Evolutionary conservation across 2,329 filamentous ascomycete genomes (phyloP).

Genomic region (Cercospora sojina): DNA sequence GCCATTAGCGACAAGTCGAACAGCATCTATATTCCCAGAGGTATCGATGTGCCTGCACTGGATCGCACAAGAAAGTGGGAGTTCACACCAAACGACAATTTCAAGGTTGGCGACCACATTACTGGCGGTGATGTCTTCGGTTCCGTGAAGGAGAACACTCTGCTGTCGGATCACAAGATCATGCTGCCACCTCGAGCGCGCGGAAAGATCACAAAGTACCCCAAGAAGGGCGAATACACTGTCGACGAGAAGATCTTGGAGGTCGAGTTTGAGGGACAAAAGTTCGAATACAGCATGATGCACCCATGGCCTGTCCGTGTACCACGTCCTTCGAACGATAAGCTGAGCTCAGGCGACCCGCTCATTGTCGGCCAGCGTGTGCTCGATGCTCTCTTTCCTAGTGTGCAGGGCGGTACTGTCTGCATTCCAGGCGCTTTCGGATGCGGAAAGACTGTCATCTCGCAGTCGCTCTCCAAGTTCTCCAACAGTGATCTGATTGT

Average conservation of each 20-base stretch:
- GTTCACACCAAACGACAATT: conserved; percentile 70
- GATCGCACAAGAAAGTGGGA: conserved; percentile 95
- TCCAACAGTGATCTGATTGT: conserved; percentile 99
- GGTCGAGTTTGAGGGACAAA: conserved; percentile 95
- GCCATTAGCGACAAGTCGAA: conserved; percentile 74
- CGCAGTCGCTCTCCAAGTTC: conserved; percentile 97
- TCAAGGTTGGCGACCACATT: conserved; percentile 96
- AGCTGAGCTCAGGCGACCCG: conserved; percentile 81
- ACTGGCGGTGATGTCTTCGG: conserved; percentile 96
- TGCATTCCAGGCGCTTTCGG: conserved; percentile 98
- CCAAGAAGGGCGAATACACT: conserved; percentile 86
- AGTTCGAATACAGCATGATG: conserved; percentile 96
- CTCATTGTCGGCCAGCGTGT: conserved; percentile 97
- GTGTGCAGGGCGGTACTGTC: conserved; percentile 94
- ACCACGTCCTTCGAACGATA: conserved; percentile 87
- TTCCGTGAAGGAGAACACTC: conserved; percentile 91
- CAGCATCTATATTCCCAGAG: conserved; percentile 96
- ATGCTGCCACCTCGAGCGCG: conserved; percentile 84
- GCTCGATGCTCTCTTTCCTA: conserved; percentile 91
- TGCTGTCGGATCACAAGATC: conserved; percentile 91
- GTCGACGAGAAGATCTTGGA: conserved; percentile 93
- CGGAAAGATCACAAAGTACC: conserved; percentile 88
- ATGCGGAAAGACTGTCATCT: conserved; percentile 99
- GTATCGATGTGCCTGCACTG: conserved; percentile 82
- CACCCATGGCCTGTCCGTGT: conserved; percentile 98